Base-by-base conservation (phyloP, 225 moss, liverwort and hornwort genomes). In the Pseudoscleropodium purum region DNA sequence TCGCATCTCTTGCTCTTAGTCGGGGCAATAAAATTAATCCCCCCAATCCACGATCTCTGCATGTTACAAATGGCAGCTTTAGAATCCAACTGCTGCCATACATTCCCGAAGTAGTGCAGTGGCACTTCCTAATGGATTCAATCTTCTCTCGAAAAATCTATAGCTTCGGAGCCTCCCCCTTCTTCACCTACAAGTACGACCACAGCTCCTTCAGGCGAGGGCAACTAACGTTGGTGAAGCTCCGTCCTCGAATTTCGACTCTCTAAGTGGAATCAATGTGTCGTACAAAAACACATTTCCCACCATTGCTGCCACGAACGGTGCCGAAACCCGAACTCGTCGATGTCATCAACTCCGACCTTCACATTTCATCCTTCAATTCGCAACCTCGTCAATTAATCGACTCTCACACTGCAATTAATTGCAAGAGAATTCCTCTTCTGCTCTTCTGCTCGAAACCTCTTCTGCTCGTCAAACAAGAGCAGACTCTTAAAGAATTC, bases 21-120 rank as follows among this genome's bases (percentile, higher is more conserved):
- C 62, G 95, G 95, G 57, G 96, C 86, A 33, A 97, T 94, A 86
- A 96, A 97, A 79, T 95, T 94, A 87, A 47, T 47, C 9, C 94
- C 95, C 11, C 57, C 97, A 97, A 91, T 93, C 93, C 76, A 96
- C 94, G 64, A 96, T 96, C 85, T 96, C 97, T 99, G 94, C 85
- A 90, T 59, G 82, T 82, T 51, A 60, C 64, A n/a, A 57, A 57
- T 23, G 43, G n/a, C 47, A 68, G 27, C 16, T 65, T 83, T 7
- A 31, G 79, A 88, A 43, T 64, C 11, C 82, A 72, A 66, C 43
- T 49, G 18, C 45, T 41, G 80, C 19, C 34, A 19, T 62, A 59
- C 64, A 64, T 57, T 36, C 57, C 29, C 54, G 24, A 87, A 68
- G 41, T 39, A 47, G 47, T 47, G 47, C 47, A 72, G n/a, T 30